phyloP scores from a whole-genome alignment of 805 yeast species.

The Candida wancherniae region DNA sequence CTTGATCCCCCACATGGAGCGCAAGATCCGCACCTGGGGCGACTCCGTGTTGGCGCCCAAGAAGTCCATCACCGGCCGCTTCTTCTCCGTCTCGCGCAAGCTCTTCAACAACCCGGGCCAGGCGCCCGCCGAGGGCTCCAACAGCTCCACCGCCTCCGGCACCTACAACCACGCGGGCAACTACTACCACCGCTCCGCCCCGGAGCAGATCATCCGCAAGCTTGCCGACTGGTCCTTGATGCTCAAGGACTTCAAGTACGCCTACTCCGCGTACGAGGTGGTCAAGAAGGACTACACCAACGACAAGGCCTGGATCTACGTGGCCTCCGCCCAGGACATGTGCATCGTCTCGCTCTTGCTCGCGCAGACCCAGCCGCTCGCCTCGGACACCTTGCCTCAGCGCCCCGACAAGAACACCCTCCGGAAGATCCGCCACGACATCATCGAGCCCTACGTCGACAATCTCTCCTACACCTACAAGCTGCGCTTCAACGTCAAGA shows the following conservation, averaged over 20 bases:
- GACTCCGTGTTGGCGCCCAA: slow-evolving; percentile 75
- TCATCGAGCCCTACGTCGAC: slow-evolving; percentile 59
- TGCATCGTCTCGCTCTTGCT: slow-evolving; percentile 68
- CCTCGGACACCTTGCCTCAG: slow-evolving; percentile 17
- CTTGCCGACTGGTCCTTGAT: slow-evolving; percentile 91
- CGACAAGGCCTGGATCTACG: slow-evolving; percentile 75
- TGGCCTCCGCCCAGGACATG: slow-evolving; percentile 87
- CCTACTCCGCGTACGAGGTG: slow-evolving; percentile 78
- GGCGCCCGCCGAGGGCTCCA: too few relatives aligned
- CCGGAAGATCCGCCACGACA: slow-evolving; percentile 49
- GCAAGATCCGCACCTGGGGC: slow-evolving; percentile 77
- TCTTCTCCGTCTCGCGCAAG: slow-evolving; percentile 61
- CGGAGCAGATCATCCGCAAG: slow-evolving; percentile 72
- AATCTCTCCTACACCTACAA: slow-evolving; percentile 69
- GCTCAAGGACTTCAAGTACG: slow-evolving; percentile 81
- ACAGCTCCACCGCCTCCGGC: slow-evolving; percentile 23
- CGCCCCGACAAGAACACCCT: slow-evolving; percentile 36
- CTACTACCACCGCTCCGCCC: slow-evolving; percentile 55
- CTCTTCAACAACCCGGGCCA: slow-evolving; percentile 49
- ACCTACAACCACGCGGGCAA: slow-evolving; percentile 49
- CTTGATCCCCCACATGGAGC: slow-evolving; percentile 80
- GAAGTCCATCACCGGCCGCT: slow-evolving; percentile 68
- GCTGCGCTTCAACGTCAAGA: slow-evolving; percentile 63
- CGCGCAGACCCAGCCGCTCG: slow-evolving; percentile 41
- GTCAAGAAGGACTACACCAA: slow-evolving; percentile 70